Conservation (phyloP, 345 rosid genomes). For the Diplotaxis tenuifolia region DNA sequence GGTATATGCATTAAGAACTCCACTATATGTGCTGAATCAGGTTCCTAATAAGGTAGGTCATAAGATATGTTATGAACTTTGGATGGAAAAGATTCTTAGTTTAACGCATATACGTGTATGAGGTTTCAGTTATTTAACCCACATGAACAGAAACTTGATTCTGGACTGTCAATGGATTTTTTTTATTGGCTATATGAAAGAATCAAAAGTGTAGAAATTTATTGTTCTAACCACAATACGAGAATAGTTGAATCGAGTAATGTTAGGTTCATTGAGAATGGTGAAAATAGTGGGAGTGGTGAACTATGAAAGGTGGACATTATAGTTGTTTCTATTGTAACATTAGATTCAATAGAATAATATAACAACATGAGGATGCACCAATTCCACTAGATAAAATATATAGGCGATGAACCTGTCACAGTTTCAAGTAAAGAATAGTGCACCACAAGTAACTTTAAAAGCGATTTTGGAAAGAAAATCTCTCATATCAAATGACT, state of each 20-base stretch:
- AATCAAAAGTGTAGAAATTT: neutral
- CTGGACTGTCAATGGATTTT: neutral
- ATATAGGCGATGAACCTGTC: no score
- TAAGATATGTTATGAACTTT: neutral
- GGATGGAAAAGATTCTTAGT: neutral
- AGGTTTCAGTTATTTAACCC: no score
- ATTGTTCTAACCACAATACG: neutral
- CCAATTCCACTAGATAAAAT: no score
- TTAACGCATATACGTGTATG: neutral
- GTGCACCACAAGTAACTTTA: no score
- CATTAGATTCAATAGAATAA: no score
- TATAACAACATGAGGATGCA: no score
- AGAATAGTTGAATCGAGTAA: neutral
- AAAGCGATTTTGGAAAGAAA: no score
- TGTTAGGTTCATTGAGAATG: neutral
- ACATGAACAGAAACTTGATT: neutral
- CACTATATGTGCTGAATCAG: neutral
- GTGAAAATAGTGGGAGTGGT: neutral
- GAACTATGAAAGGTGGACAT: neutral
- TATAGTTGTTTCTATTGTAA: neutral
- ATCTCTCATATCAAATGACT: no score
- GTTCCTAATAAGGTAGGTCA: neutral
- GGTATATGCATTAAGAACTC: neutral
- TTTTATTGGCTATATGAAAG: neutral
- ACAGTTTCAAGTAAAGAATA: no score